phyloP scores from a whole-genome alignment of 2,329 filamentous ascomycete genomes.

The Penicillium capsulatum region DNA sequence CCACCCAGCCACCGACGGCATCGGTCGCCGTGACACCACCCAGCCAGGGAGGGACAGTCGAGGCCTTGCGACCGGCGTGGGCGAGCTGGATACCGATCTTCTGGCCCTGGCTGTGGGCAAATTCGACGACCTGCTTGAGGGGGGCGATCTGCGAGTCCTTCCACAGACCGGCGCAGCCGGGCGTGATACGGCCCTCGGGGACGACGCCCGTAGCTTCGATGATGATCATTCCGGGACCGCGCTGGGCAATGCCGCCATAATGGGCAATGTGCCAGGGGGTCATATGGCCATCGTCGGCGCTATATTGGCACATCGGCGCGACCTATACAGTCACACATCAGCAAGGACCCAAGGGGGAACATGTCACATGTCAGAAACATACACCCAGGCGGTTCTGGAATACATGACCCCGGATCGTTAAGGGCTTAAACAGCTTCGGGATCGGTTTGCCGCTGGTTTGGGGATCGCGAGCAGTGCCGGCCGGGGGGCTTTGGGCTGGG shows the following conservation, averaged over 20 bases:
- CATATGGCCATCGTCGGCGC: constrained; percentile 65
- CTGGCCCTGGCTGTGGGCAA: constrained; percentile 73
- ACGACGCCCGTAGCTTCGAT: constrained; percentile 75
- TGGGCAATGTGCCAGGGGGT: constrained; percentile 81
- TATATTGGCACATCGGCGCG: constrained; percentile 61
- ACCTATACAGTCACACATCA: constrained; percentile 7
- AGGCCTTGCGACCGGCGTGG: constrained; percentile 68
- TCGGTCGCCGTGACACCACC: constrained; percentile 43
- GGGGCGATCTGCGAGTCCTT: constrained; percentile 74
- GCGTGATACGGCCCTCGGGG: constrained; percentile 76
- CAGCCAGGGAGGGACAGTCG: constrained; percentile 53
- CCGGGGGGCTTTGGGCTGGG: constrained; percentile 35
- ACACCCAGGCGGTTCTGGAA: constrained; percentile 63
- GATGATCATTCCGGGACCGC: constrained; percentile 71
- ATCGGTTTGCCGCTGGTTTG: constrained; percentile 38
- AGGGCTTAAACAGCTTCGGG: constrained; percentile 57
- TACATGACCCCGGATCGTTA: constrained; percentile 55
- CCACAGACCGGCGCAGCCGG: constrained; percentile 63
- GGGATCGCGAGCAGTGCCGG: constrained; percentile 40
- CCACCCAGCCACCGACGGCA: constrained; percentile 53
- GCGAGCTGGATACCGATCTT: constrained; percentile 76
- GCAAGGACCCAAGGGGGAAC: neutral
- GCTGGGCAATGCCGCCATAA: constrained; percentile 70
- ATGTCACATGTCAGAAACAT: constrained; percentile 15
- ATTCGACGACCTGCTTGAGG: constrained; percentile 65